phyloP scores from a whole-genome alignment of 2,329 filamentous ascomycete genomes.

The Phoma sp. region DNA sequence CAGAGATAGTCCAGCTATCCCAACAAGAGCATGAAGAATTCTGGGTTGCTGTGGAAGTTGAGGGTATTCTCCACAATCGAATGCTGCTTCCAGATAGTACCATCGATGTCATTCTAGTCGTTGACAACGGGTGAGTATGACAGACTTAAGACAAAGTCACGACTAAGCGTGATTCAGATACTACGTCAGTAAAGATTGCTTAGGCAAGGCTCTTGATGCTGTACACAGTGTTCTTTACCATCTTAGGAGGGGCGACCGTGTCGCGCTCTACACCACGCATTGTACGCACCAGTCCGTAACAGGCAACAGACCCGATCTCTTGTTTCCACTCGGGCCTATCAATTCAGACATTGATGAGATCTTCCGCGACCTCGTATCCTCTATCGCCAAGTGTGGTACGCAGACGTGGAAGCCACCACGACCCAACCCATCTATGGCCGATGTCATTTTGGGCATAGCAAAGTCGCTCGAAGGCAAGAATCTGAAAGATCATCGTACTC shows the following conservation, averaged over 20 bases:
- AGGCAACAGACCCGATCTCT: slow-evolving; percentile 33
- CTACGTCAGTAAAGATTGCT: slow-evolving; percentile 36
- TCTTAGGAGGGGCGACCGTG: slow-evolving; percentile 28
- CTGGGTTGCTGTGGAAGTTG: slow-evolving; percentile 40
- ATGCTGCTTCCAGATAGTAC: slow-evolving; percentile 19
- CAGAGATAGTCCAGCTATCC: slow-evolving; percentile 29
- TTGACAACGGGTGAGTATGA: slow-evolving; percentile 46
- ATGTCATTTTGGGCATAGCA: slow-evolving; percentile 33
- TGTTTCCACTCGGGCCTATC: slow-evolving; percentile 28
- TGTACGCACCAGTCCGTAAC: slow-evolving; percentile 37
- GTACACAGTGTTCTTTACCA: slow-evolving; percentile 28
- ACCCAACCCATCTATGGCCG: slow-evolving; percentile 37
- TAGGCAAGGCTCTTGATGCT: slow-evolving; percentile 26
- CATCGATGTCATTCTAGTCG: slow-evolving; percentile 44
- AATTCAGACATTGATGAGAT: slow-evolving; percentile 21
- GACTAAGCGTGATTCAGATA: slow-evolving; percentile 24
- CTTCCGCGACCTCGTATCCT: slow-evolving; percentile 25
- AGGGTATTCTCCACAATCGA: slow-evolving; percentile 35
- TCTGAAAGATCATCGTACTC: slow-evolving; percentile 27
- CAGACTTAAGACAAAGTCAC: neutral
- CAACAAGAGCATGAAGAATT: slow-evolving; percentile 28
- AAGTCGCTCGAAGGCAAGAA: slow-evolving; percentile 25
- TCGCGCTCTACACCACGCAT: slow-evolving; percentile 41
- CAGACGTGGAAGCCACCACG: slow-evolving; percentile 37
- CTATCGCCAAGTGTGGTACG: slow-evolving; percentile 26